phyloP scores from a whole-genome alignment of 2,329 filamentous ascomycete species.

The Daldinia sp. region DNA sequence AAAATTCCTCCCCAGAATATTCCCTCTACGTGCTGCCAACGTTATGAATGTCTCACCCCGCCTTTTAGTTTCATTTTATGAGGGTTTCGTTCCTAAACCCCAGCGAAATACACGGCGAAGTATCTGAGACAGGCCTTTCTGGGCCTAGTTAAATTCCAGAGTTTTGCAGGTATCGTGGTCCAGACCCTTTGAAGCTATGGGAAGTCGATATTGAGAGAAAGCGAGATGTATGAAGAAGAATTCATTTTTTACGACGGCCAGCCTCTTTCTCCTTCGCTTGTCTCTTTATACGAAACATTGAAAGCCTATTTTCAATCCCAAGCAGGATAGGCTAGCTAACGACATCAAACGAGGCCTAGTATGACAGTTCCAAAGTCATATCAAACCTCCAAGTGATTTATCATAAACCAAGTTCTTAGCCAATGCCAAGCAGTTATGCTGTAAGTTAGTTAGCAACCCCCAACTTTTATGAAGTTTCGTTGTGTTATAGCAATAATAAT shows the following conservation, averaged over 20 bases:
- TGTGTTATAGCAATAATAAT: no score
- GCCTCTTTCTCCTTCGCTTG: neutral
- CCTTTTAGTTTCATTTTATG: slow-evolving; percentile 26
- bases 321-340: no score
- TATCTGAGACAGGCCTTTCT: slow-evolving; percentile 29
- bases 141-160: slow-evolving; percentile 25
- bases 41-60: slow-evolving; percentile 38
- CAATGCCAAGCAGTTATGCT: no score
- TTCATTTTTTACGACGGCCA: neutral
- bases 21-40: slow-evolving; percentile 28
- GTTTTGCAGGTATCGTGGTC: neutral
- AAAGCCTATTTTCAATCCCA: no score
- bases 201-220: neutral
- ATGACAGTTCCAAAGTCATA: no score
- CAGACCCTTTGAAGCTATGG: neutral
- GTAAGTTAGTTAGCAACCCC: no score
- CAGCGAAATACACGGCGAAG: neutral
- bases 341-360: no score
- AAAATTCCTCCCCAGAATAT: slow-evolving; percentile 41
- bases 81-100: slow-evolving; percentile 19
- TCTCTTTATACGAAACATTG: neutral
- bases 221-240: neutral
- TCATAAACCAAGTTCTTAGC: no score
- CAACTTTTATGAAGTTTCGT: no score
- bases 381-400: no score